phyloP scores from a whole-genome alignment of 1,284 basidiomycete genomes.

The Amylostereum areolatum region DNA sequence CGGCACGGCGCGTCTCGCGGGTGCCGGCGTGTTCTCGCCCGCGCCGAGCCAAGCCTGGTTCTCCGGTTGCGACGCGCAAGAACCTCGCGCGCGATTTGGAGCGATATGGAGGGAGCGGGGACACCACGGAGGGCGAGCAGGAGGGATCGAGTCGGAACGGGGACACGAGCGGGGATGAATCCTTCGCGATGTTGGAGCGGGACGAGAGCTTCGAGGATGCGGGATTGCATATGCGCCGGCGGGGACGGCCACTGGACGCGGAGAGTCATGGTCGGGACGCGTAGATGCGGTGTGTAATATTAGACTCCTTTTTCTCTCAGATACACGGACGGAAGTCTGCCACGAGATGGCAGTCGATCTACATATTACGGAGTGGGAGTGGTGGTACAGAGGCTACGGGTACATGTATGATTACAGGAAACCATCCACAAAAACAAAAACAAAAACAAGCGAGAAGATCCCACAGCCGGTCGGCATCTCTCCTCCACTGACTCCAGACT shows the following conservation, averaged over 20 bases:
- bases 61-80: constrained; percentile 44
- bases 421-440: too few relatives aligned
- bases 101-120: constrained; percentile 1
- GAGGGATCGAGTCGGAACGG: constrained; percentile 13
- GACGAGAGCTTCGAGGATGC: constrained; percentile 28
- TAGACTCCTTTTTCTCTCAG: too few relatives aligned
- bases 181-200: constrained; percentile 25
- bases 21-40: constrained; percentile 68
- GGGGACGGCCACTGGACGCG: constrained; percentile 9
- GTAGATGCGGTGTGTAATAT: too few relatives aligned
- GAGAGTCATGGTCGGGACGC: too few relatives aligned
- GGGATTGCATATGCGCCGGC: constrained; percentile 14
- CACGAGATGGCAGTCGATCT: too few relatives aligned
- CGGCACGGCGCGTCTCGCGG: constrained; percentile 44
- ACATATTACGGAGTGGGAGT: too few relatives aligned
- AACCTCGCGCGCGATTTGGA: constrained; percentile 13
- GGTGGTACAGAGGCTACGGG: too few relatives aligned
- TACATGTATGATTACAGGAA: too few relatives aligned
- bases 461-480: too few relatives aligned
- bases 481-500: too few relatives aligned
- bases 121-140: constrained; percentile 8
- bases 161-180: constrained; percentile 24
- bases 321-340: too few relatives aligned
- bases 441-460: too few relatives aligned
- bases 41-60: constrained; percentile 57